Evolutionary conservation across 1,284 basidiomycete genomes (phyloP).

Genomic region (Mycosarcoma maydis): DNA sequence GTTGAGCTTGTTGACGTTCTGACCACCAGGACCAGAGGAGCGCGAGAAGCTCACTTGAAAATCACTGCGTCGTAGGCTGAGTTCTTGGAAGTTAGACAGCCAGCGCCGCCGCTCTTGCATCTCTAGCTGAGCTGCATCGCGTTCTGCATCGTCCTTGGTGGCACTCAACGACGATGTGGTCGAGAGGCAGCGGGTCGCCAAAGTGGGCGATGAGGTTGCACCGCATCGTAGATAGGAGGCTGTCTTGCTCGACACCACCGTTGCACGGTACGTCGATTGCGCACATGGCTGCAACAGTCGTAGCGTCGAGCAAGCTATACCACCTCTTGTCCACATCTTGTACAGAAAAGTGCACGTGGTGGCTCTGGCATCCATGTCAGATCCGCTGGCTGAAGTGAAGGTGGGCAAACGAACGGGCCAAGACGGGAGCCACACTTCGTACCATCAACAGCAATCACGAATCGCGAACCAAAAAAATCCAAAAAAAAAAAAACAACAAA

Average conservation of each 20-base stretch:
- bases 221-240: no score
- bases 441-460: no score
- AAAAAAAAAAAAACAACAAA: no score
- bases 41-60: conserved; percentile 43
- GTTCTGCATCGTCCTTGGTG: background rate
- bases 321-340: no score
- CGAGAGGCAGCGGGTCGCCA: background rate
- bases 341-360: no score
- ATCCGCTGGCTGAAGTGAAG: background rate
- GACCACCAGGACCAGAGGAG: conserved; percentile 49
- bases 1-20: conserved; percentile 56
- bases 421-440: background rate
- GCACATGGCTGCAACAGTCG: background rate
- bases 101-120: conserved; percentile 38
- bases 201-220: no score
- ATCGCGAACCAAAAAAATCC: background rate
- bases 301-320: no score
- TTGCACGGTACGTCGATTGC: no score
- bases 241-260: no score
- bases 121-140: conserved; percentile 17
- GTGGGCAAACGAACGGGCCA: background rate
- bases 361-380: background rate
- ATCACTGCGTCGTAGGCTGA: conserved; percentile 30
- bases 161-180: background rate
- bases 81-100: conserved; percentile 14